Evolutionary conservation across 177 flowering plant species (phyloP).

Genomic region (Vitis hybrid): DNA sequence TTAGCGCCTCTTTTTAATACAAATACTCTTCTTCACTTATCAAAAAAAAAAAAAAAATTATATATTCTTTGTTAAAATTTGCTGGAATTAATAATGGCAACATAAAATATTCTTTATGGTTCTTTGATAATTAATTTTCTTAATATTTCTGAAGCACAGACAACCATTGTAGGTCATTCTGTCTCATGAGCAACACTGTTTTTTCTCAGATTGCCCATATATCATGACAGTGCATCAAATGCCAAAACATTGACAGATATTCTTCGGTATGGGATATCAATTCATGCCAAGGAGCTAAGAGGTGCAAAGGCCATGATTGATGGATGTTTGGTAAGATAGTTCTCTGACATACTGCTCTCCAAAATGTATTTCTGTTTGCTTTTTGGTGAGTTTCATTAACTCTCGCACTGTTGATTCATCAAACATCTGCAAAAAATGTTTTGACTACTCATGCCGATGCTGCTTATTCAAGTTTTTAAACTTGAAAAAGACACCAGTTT

Average conservation of each 20-base stretch:
- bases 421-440: too few species aligned
- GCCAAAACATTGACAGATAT: conserved; percentile 42
- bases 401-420: too few species aligned
- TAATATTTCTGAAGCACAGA: neutral
- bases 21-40: too few species aligned
- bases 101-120: neutral
- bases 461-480: too few species aligned
- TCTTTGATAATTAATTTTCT: neutral
- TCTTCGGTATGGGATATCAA: conserved; percentile 50
- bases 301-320: conserved; percentile 66
- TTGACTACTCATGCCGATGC: too few species aligned
- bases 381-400: too few species aligned
- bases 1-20: too few species aligned
- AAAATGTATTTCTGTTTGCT: neutral
- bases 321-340: conserved; percentile 65
- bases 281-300: conserved; percentile 55
- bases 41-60: too few species aligned
- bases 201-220: conserved; percentile 54
- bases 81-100: too few species aligned
- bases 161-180: neutral
- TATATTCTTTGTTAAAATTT: too few species aligned
- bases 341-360: neutral
- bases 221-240: conserved; percentile 31
- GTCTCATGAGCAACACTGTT: neutral
- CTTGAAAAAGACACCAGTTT: too few species aligned